These are phyloP conservation scores for Hymenotorrendiella dingleyae DNA, from an alignment of 2,329 filamentous ascomycete genomes.

Conservation along the genomic window DNA sequence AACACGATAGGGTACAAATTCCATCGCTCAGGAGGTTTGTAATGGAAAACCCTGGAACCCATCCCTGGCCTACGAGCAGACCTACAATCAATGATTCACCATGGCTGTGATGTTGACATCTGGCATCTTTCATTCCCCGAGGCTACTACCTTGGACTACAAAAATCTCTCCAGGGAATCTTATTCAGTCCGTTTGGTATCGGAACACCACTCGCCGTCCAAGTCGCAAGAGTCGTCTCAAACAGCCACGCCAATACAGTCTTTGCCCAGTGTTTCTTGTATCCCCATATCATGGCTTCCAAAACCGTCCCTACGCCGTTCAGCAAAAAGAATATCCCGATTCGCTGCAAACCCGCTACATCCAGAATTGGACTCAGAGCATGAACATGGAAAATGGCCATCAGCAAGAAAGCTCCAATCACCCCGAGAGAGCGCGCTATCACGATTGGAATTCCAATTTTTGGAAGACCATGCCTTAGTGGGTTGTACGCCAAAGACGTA, in stretches of 20 bases:
- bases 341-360: slow-evolving; percentile 26
- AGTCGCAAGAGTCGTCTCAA: slow-evolving; percentile 31
- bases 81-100: too few relatives aligned
- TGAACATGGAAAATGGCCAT: slow-evolving; percentile 38
- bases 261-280: slow-evolving; percentile 31
- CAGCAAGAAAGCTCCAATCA: slow-evolving; percentile 33
- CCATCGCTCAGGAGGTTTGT: too few relatives aligned
- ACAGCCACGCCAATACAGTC: slow-evolving; percentile 30
- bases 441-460: slow-evolving; percentile 28
- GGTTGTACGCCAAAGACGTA: slow-evolving; percentile 34
- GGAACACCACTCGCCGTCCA: slow-evolving; percentile 31
- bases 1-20: too few relatives aligned
- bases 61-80: too few relatives aligned
- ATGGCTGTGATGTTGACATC: too few relatives aligned
- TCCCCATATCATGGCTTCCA: slow-evolving; percentile 32
- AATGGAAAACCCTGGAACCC: too few relatives aligned
- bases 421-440: slow-evolving; percentile 31
- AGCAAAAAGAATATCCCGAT: slow-evolving; percentile 35
- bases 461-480: slow-evolving; percentile 30
- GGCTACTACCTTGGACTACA: too few relatives aligned
- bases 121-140: too few relatives aligned
- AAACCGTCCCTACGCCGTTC: slow-evolving; percentile 34
- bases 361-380: slow-evolving; percentile 32
- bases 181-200: slow-evolving; percentile 31
- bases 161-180: slow-evolving; percentile 29